Percentiles rank a stretch among this genome's conserved stretches.
These are phyloP conservation scores for Penicillium flavigenum DNA, from an alignment of 495 filamentous ascomycete genomes.

Conservation along the genomic window DNA sequence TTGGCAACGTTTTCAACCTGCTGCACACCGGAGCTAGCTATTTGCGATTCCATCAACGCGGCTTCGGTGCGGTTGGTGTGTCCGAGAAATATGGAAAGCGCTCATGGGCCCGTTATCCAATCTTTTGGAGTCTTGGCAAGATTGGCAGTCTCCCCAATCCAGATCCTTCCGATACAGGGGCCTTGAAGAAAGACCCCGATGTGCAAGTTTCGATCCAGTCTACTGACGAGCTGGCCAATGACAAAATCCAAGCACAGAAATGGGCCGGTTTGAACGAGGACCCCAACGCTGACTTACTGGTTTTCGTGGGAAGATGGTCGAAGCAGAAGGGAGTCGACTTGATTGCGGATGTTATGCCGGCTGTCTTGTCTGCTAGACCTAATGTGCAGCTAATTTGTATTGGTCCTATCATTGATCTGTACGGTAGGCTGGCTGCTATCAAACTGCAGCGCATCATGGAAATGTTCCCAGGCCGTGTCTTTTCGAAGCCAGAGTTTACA, in stretches of 20 bases:
- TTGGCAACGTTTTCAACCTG: slow-evolving; percentile 67
- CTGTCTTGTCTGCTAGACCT: slow-evolving; percentile 58
- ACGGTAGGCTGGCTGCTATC: slow-evolving; percentile 66
- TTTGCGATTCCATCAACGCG: slow-evolving; percentile 68
- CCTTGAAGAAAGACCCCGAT: slow-evolving; percentile 31
- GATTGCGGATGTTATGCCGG: slow-evolving; percentile 67
- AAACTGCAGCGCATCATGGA: slow-evolving; percentile 66
- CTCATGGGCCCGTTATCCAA: slow-evolving; percentile 71
- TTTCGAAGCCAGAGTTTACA: slow-evolving; percentile 69
- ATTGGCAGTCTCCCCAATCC: slow-evolving; percentile 73
- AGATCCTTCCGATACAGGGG: slow-evolving; percentile 67
- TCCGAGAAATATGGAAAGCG: slow-evolving; percentile 75
- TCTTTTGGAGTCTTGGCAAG: slow-evolving; percentile 72
- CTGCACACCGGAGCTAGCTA: slow-evolving; percentile 72
- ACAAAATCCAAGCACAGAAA: slow-evolving; percentile 59
- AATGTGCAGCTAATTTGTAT: slow-evolving; percentile 64
- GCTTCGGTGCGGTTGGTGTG: slow-evolving; percentile 76
- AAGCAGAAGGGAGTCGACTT: slow-evolving; percentile 71
- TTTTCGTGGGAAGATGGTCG: slow-evolving; percentile 71
- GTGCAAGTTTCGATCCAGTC: slow-evolving; percentile 48
- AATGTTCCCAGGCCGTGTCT: slow-evolving; percentile 63
- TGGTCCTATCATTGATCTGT: slow-evolving; percentile 67
- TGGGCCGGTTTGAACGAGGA: slow-evolving; percentile 64
- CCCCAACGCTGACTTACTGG: slow-evolving; percentile 62
- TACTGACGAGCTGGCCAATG: slow-evolving; percentile 38